phyloP scores from a whole-genome alignment of 257 asterid genomes.

The Plantago elongata region DNA sequence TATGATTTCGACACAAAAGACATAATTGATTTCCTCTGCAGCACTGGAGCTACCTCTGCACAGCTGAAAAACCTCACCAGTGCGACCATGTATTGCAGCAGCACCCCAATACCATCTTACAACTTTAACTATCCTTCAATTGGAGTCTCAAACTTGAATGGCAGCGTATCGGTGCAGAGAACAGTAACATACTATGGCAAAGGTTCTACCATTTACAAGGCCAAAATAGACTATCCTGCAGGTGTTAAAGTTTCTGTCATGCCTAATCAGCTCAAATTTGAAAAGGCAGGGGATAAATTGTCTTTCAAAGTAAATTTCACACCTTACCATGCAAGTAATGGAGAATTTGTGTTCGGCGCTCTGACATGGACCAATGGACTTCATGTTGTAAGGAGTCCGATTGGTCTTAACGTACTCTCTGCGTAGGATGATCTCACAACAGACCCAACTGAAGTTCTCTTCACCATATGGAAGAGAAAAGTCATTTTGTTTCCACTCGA shows the following conservation, averaged over 20 bases:
- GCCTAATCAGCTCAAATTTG: constrained; percentile 36
- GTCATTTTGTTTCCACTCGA: background rate
- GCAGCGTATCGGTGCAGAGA: constrained; percentile 39
- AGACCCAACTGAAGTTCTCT: background rate
- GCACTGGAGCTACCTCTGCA: constrained; percentile 44
- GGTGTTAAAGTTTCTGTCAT: constrained; percentile 40
- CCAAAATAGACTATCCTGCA: constrained; percentile 33
- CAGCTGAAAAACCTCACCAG: constrained; percentile 54
- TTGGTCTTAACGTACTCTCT: constrained; percentile 39
- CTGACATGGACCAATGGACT: constrained; percentile 49
- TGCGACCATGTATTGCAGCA: constrained; percentile 27
- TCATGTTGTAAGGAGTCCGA: constrained; percentile 49
- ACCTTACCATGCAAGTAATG: constrained; percentile 33
- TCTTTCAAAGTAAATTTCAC: constrained; percentile 30
- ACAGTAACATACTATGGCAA: constrained; percentile 47
- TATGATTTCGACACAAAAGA: constrained; percentile 40
- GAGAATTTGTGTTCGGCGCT: constrained; percentile 43
- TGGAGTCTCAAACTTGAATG: constrained; percentile 46
- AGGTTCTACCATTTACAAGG: constrained; percentile 39
- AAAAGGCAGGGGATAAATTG: constrained; percentile 29
- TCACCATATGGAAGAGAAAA: background rate
- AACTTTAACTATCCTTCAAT: constrained; percentile 61
- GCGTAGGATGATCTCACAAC: constrained; percentile 18
- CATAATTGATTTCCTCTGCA: constrained; percentile 48
- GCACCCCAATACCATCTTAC: constrained; percentile 26